Base-by-base conservation (phyloP, 2,329 filamentous ascomycete species). In the Fusarium setosum region DNA sequence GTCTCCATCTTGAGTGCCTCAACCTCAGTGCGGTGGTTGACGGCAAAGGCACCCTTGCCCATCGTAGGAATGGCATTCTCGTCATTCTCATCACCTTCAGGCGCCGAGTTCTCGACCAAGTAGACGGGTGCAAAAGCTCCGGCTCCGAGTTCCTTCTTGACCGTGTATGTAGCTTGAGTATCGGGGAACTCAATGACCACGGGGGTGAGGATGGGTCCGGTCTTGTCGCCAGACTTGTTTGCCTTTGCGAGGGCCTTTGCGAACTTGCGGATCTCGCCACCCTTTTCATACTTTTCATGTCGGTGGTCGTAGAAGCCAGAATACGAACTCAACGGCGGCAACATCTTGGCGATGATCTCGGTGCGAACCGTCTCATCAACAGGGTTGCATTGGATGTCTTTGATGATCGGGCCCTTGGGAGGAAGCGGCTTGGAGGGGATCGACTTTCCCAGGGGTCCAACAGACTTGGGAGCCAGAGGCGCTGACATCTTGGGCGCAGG, bases 91-190 rank as follows among this genome's bases (percentile, higher is more conserved):
- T 81, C 77, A 0, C 81, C 79, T 29, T 82, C 82, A 4, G 84
- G 82, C 0, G 80, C 80, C n/a, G 88, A 85, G 70, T 90, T 91
- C 73, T 97, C 93, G 8, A 94, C 90, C 1, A 99, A 87, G 75
- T 97, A 99, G 4, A 99, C 96, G 0, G 96, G 95, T 1, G 95
- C 96, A 78, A 96, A 99, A 1, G 96, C 96, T 9, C 96, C 96
- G 24, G 94, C 92, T 1, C 96, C 96, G 12, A 99, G 88, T 75
- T 98, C 94, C 48, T 90, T 88, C 73, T 91, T 93, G 56, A 98
- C 79, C 2, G 88, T 90, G 77, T 97, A 99, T 38, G 85, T 86
- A 35, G 89, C 83, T 20, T 85, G 80, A 3, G 87, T 84, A 35
- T 88, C 88, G 0, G 87, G 83, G 61, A 97, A 92, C 38, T 87